These are phyloP conservation scores for Colletotrichum scovillei DNA, from an alignment of 2,329 filamentous ascomycete species.

Conservation along the genomic window DNA sequence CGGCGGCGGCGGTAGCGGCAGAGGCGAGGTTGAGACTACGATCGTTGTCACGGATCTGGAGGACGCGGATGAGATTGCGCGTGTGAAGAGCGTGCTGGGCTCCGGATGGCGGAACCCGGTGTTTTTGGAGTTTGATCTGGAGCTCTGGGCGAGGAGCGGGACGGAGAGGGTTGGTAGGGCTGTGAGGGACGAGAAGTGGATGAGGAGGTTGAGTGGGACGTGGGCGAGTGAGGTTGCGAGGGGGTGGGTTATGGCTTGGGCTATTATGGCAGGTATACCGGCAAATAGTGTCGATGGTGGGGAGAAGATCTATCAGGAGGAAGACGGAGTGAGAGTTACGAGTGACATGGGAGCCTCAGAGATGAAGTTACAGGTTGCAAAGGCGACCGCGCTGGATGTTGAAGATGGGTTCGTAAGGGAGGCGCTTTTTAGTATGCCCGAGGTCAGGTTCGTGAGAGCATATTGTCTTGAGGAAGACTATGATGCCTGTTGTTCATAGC, in stretches of 20 bases:
- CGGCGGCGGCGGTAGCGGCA: neutral
- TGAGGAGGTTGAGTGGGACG: neutral
- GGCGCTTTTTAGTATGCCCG: slow-evolving; percentile 12
- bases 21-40: neutral
- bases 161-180: neutral
- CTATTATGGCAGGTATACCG: too few species aligned
- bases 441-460: slow-evolving; percentile 22
- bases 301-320: neutral
- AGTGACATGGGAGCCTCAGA: neutral
- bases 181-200: slow-evolving; percentile 15
- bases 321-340: neutral
- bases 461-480: slow-evolving; percentile 3
- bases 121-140: slow-evolving; percentile 29
- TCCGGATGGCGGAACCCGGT: slow-evolving; percentile 19
- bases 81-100: slow-evolving; percentile 2
- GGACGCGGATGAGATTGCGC: slow-evolving; percentile 17
- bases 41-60: slow-evolving; percentile 20
- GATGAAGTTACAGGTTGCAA: neutral
- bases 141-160: slow-evolving; percentile 19
- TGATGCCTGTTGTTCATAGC: neutral
- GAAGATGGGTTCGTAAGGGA: neutral
- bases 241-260: slow-evolving; percentile 12
- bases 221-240: slow-evolving; percentile 31
- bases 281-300: too few species aligned
- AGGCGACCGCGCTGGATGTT: neutral